A percentile compares a stretch with the other conserved stretches of the same genome.
Evolutionary conservation across 2,329 filamentous ascomycete species (phyloP).

Genomic region (Pseudocercospora fijiensis): DNA sequence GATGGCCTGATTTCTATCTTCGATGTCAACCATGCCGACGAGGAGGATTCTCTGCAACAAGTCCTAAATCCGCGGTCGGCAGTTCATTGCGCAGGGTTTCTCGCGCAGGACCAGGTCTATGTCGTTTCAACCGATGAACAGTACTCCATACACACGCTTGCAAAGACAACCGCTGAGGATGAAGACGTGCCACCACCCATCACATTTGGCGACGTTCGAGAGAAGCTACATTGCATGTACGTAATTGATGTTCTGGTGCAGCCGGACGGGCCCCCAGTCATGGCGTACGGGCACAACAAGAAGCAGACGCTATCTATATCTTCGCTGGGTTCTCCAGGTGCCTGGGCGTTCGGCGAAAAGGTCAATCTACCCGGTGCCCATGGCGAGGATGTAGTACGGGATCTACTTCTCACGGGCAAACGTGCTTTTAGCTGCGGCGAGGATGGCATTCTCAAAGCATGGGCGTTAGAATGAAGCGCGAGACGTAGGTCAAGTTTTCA

Average conservation of each 20-base stretch:
- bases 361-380: slow-evolving; percentile 45
- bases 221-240: slow-evolving; percentile 68
- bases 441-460: slow-evolving; percentile 48
- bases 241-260: slow-evolving; percentile 64
- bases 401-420: slow-evolving; percentile 43
- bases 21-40: slow-evolving; percentile 67
- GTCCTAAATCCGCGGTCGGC: slow-evolving; percentile 76
- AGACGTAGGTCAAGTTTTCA: background rate
- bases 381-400: slow-evolving; percentile 51
- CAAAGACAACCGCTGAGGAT: slow-evolving; percentile 61
- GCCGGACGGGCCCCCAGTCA: slow-evolving; percentile 29
- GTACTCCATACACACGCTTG: slow-evolving; percentile 69
- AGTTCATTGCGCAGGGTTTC: slow-evolving; percentile 71
- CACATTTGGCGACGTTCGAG: slow-evolving; percentile 69
- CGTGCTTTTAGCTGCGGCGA: slow-evolving; percentile 49
- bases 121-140: slow-evolving; percentile 77
- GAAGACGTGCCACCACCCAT: slow-evolving; percentile 49
- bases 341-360: slow-evolving; percentile 32
- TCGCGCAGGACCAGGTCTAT: slow-evolving; percentile 64
- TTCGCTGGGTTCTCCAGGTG: slow-evolving; percentile 27
- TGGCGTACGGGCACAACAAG: slow-evolving; percentile 36
- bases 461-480: slow-evolving; percentile 32
- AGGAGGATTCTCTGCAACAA: slow-evolving; percentile 75
- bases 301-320: slow-evolving; percentile 33
- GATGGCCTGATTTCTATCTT: slow-evolving; percentile 78